phyloP scores from a whole-genome alignment of 2,329 filamentous ascomycete genomes.

The Chaetomiaceae sp. region DNA sequence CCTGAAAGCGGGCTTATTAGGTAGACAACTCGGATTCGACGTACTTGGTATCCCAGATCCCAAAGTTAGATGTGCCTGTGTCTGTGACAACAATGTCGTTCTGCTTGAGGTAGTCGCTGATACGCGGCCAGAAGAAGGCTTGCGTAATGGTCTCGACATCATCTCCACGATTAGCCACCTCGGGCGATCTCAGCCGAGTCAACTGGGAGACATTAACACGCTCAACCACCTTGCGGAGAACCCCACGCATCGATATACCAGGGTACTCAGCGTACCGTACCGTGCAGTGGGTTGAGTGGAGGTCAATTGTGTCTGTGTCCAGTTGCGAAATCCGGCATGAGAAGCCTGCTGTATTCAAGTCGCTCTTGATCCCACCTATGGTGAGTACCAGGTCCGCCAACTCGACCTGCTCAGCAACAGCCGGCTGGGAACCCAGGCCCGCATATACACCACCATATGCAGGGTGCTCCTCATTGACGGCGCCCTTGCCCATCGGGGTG shows the following conservation, averaged over 20 bases:
- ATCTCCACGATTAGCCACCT: constrained; percentile 46
- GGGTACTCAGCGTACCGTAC: constrained; percentile 78
- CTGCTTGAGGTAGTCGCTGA: constrained; percentile 61
- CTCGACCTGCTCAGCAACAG: constrained; percentile 61
- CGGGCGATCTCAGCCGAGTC: constrained; percentile 47
- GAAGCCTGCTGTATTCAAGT: constrained; percentile 81
- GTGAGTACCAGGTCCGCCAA: constrained; percentile 65
- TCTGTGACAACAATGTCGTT: constrained; percentile 80
- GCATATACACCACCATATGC: constrained; percentile 82
- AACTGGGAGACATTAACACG: constrained; percentile 55
- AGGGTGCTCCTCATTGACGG: constrained; percentile 67
- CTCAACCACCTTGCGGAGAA: constrained; percentile 65
- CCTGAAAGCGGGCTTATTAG: too few relatives aligned
- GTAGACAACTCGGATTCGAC: too few relatives aligned
- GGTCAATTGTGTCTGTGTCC: constrained; percentile 71
- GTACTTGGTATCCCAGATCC: constrained; percentile 77
- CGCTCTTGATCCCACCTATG: constrained; percentile 61
- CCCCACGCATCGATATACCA: constrained; percentile 69
- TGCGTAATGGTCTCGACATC: constrained; percentile 54
- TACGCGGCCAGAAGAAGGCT: constrained; percentile 70
- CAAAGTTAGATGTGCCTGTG: constrained; percentile 84
- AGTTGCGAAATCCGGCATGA: constrained; percentile 73
- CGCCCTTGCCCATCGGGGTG: constrained; percentile 86
- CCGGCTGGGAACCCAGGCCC: constrained; percentile 66
- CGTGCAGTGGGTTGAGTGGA: constrained; percentile 68